phyloP scores from a whole-genome alignment of 169 alveolate species.

The Cystoisospora suis region DNA sequence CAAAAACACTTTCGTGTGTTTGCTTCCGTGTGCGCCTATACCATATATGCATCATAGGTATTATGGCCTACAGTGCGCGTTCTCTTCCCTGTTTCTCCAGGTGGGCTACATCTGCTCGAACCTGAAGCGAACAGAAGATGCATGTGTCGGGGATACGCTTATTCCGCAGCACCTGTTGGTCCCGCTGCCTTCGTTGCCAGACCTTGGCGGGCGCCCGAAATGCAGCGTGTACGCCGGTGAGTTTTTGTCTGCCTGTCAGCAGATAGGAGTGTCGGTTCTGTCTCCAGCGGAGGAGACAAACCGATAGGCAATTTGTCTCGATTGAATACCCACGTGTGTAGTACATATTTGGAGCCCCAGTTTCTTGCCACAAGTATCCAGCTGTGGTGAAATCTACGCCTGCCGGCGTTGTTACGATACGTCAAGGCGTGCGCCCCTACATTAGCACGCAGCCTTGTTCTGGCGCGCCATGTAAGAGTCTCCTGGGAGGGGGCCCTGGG shows the following conservation, averaged over 20 bases:
- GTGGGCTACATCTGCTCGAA: constrained; percentile 52
- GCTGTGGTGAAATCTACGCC: too few species aligned
- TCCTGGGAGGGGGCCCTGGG: too few species aligned
- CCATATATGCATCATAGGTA: constrained; percentile 31
- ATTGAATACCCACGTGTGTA: neutral
- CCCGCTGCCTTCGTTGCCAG: constrained; percentile 55
- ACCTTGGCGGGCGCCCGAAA: constrained; percentile 62
- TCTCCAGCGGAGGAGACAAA: neutral
- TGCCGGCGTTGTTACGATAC: too few species aligned
- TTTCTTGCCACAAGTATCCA: too few species aligned
- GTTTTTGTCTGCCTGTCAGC: neutral
- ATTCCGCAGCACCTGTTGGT: constrained; percentile 22
- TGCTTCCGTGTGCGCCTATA: too few species aligned
- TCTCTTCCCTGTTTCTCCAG: constrained; percentile 21
- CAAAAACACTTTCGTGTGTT: too few species aligned
- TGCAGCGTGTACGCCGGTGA: constrained; percentile 59
- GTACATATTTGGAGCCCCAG: too few species aligned
- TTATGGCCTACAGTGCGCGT: constrained; percentile 27
- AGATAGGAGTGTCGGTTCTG: too few species aligned
- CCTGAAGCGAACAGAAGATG: constrained; percentile 30
- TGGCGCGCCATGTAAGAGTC: too few species aligned
- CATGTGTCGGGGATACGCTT: constrained; percentile 56
- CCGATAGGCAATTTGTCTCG: neutral
- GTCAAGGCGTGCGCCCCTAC: too few species aligned
- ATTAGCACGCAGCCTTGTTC: too few species aligned